Base-by-base conservation (phyloP, 2,329 filamentous ascomycete genomes). In the Monosporascus sp. region DNA sequence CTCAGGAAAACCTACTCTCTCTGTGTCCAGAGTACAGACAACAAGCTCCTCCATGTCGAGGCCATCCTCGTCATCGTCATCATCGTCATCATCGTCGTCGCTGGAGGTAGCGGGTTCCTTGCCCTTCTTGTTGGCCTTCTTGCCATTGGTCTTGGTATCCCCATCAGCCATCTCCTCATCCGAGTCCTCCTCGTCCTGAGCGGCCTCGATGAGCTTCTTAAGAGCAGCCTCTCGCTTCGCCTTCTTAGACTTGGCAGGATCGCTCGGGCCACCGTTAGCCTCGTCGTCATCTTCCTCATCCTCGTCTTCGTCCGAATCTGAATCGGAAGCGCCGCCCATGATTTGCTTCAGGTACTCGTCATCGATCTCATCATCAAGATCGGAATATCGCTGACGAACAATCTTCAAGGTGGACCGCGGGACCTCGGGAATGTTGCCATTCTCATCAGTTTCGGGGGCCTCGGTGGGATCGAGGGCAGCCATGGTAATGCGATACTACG, bases 401-500 rank as follows among this genome's bases (percentile, higher is more conserved):
- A 99, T 81, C 77, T 94, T 96, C 66, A 99, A 79, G 50, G 94
- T 99, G 51, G 94, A 88, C 64, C 92, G 88, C 64, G 86, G 82
- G 57, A 85, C 73, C 54, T 75, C 72, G 64, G 82, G 82, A 55
- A 82, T 73, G 66, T 86, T 83, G 64, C 79, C 80, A 50, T 81
- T 80, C 54, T 79, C 78, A 62, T 86, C 85, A 54, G 79, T 78
- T 71, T 90, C 81, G 37, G 86, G 81, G 63, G 84, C 79, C 65
- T 89, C 89, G 66, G 84, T 90, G 54, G 94, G 94, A 71, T 99
- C 93, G 71, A 99, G 87, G 61, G 94, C 94, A 66, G 95, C 94
- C 94, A 99, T 99, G 67, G 92, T 97, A 69, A 99, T 90, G 71
- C 90, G 90, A 77, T 97, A 95, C 92, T 96, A 66, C 27, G 41